Evolutionary conservation across 2,329 filamentous ascomycete genomes (phyloP).

Genomic region (Fusarium stilboides): DNA sequence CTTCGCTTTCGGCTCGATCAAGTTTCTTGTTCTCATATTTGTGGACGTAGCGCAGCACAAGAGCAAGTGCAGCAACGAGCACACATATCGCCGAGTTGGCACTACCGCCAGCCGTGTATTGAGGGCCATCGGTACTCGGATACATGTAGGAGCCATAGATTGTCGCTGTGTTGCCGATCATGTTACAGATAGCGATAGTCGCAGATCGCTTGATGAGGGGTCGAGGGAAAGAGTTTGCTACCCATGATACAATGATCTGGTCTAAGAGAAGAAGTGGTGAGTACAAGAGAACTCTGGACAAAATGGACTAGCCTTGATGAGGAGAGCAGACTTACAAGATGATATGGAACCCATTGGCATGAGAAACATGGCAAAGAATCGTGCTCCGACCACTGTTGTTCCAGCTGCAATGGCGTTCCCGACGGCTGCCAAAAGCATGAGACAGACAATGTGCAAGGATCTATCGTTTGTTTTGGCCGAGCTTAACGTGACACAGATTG

Average conservation of each 20-base stretch:
- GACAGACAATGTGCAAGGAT: slow-evolving; percentile 68
- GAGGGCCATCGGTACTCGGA: slow-evolving; percentile 57
- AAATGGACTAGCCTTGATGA: accelerated
- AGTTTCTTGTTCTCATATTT: slow-evolving; percentile 73
- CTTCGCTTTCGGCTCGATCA: slow-evolving; percentile 61
- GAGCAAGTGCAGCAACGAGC: slow-evolving; percentile 69
- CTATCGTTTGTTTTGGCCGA: slow-evolving; percentile 69
- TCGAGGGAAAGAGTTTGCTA: slow-evolving; percentile 80
- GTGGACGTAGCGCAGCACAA: slow-evolving; percentile 68
- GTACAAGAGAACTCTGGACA: too few species aligned
- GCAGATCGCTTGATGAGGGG: slow-evolving; percentile 77
- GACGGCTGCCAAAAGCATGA: slow-evolving; percentile 66
- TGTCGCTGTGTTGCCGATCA: slow-evolving; percentile 73
- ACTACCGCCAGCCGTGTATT: slow-evolving; percentile 68
- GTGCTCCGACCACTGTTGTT: slow-evolving; percentile 64
- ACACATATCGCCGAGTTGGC: slow-evolving; percentile 75
- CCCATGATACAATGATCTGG: slow-evolving; percentile 75
- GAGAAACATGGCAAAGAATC: slow-evolving; percentile 75
- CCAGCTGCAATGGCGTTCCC: slow-evolving; percentile 71
- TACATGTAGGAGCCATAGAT: slow-evolving; percentile 67
- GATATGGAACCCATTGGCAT: slow-evolving; percentile 70
- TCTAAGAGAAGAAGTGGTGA: slow-evolving; percentile 46
- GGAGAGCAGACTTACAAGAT: slow-evolving; percentile 54
- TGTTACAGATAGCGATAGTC: slow-evolving; percentile 76
- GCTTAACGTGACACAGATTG: slow-evolving; percentile 68